These are phyloP conservation scores for Tetramitus jugosus DNA, from an alignment of 208 protist species.

Conservation along the genomic window DNA sequence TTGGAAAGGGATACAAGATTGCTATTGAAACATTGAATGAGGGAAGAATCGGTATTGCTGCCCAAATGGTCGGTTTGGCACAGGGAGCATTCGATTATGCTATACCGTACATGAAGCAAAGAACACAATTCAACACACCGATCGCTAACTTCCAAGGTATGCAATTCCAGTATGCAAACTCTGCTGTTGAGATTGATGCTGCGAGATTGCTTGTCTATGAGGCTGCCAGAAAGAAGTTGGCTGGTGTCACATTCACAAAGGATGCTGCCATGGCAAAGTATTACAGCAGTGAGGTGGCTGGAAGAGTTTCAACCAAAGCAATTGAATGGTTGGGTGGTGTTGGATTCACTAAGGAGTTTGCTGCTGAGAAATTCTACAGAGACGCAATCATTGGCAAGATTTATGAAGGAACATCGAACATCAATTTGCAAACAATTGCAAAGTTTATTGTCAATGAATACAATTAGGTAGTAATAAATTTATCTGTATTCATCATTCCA, in stretches of 20 bases:
- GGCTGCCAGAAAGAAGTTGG: slow-evolving; percentile 74
- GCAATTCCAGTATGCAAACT: slow-evolving; percentile 77
- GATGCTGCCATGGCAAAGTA: slow-evolving; percentile 91
- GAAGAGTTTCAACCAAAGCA: slow-evolving; percentile 60
- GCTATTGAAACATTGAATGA: slow-evolving; percentile 85
- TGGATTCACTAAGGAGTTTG: slow-evolving; percentile 86
- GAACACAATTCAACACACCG: slow-evolving; percentile 75
- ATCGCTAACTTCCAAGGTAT: slow-evolving; percentile 86
- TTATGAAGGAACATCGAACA: slow-evolving; percentile 89
- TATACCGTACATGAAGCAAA: slow-evolving; percentile 59
- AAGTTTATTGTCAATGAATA: slow-evolving; percentile 60
- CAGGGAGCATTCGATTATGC: slow-evolving; percentile 58
- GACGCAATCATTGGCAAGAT: slow-evolving; percentile 75
- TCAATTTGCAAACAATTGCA: slow-evolving; percentile 86
- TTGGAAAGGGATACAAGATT: slow-evolving; percentile 86
- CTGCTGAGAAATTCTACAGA: slow-evolving; percentile 86
- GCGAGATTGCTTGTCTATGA: slow-evolving; percentile 76
- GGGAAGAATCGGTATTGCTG: slow-evolving; percentile 84
- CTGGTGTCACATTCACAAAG: slow-evolving; percentile 64
- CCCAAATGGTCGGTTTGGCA: slow-evolving; percentile 29
- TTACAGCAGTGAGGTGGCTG: slow-evolving; percentile 67
- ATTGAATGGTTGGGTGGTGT: slow-evolving; percentile 87
- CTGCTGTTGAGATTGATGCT: slow-evolving; percentile 57
- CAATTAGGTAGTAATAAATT: too few relatives aligned
- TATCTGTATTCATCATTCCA: too few relatives aligned